These are phyloP conservation scores for Rhinocladiella similis DNA, from an alignment of 2,329 filamentous ascomycete genomes.

Conservation along the genomic window DNA sequence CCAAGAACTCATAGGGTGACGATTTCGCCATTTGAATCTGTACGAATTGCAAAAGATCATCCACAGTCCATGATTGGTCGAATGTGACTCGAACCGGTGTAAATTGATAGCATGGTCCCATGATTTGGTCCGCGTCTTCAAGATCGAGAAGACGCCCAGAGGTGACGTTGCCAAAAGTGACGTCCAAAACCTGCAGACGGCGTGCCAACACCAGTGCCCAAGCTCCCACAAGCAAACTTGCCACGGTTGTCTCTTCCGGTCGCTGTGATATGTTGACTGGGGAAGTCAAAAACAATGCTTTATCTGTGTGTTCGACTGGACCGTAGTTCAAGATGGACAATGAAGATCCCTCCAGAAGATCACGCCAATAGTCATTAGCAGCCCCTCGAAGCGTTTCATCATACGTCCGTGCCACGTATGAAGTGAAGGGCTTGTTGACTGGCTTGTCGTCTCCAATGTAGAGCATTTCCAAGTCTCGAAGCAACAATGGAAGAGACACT, in stretches of 20 bases:
- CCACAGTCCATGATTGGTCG: constrained; percentile 50
- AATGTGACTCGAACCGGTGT: constrained; percentile 65
- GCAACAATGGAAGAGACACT: constrained; percentile 63
- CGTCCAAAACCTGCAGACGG: constrained; percentile 53
- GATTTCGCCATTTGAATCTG: constrained; percentile 58
- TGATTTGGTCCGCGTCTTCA: constrained; percentile 55
- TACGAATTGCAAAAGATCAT: constrained; percentile 55
- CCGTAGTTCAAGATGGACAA: constrained; percentile 38
- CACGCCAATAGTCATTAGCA: constrained; percentile 54
- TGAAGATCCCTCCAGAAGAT: constrained; percentile 57
- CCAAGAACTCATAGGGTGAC: constrained; percentile 58
- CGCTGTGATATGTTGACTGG: constrained; percentile 44
- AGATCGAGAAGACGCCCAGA: constrained; percentile 63
- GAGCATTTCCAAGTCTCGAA: constrained; percentile 61
- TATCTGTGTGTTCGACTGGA: not conserved
- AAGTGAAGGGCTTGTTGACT: constrained; percentile 45
- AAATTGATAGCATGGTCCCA: constrained; percentile 69
- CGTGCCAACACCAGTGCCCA: constrained; percentile 65
- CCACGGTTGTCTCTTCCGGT: constrained; percentile 59
- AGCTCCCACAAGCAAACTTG: constrained; percentile 64
- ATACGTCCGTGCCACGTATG: constrained; percentile 46
- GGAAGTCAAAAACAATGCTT: constrained; percentile 10
- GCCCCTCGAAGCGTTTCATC: constrained; percentile 42
- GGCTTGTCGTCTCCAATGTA: constrained; percentile 41
- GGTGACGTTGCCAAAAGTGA: constrained; percentile 67